Evolutionary conservation across 2,329 filamentous ascomycete species (phyloP), one percentile per base, ranked within the genome.

Genomic region (Nemania sp.): DNA sequence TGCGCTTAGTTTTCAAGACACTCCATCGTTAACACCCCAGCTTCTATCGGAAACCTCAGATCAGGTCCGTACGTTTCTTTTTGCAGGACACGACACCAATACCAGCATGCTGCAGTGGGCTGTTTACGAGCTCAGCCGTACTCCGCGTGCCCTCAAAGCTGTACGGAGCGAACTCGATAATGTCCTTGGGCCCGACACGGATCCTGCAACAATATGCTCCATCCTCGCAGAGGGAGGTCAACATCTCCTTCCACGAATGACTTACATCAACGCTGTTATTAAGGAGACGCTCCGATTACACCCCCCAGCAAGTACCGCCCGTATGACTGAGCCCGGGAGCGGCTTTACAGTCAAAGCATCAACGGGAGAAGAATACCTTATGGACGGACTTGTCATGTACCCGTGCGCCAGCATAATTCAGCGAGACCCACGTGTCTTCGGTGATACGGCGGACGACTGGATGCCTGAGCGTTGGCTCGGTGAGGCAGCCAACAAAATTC

Each of bases 381-480:
- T 72, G n/a, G 62, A 75, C 66, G 73, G 70, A 0, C 35, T 67
- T 10, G 35, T 75, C 0, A 51, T 73, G 41, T 71, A 66, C 52
- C 15, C 62, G 27, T 54, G 53, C 58, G 38, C 55, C 1, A 62
- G 64, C 6, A 62, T 71, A 22, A 76, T 71, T 58, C 75, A 75
- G 22, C 69, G 73, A n/a, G 69, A 71, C 62, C 66, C 58, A 51
- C 63, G 10, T n/a, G 62, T 66, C 47, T 74, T 57, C 68, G 75
- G 73, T 20, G 70, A 65, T 2, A 73, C 45, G 41, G 75, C 55
- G 47, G 70, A 68, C 41, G 69, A 51, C 71, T 78, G 62, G 55
- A 71, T 68, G 0, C 76, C 77, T 2, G 77, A 78, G 51, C 70
- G 77, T 15, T 78, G 74, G 73, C 70, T 70, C 3, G 55, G 57